Conservation (phyloP, 73 alveolate species). For the Symbiodinium pilosum region DNA sequence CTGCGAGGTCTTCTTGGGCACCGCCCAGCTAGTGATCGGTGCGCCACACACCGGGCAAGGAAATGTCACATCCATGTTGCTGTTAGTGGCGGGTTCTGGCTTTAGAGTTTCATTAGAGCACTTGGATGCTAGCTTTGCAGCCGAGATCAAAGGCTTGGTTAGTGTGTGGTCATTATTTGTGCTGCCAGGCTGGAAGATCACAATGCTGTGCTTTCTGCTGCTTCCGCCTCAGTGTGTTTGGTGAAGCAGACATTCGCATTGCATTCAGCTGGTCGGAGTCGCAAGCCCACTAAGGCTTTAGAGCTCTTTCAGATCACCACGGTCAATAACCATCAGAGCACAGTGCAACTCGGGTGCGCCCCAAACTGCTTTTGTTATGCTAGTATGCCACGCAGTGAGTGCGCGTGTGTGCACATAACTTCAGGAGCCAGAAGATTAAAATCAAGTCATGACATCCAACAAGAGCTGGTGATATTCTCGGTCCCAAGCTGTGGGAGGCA, state of each 20-base stretch:
- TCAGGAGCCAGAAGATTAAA: neutral
- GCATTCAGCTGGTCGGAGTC: too few species aligned
- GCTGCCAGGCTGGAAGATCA: constrained; percentile 41
- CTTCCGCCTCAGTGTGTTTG: neutral
- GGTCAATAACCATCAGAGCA: constrained; percentile 76
- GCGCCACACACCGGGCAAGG: neutral
- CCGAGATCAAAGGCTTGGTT: too few species aligned
- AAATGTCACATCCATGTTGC: too few species aligned
- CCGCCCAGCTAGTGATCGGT: constrained; percentile 27
- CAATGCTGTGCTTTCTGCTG: constrained; percentile 38
- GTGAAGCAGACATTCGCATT: too few species aligned
- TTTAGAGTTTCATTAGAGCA: too few species aligned
- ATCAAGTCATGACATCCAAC: too few species aligned
- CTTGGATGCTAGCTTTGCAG: too few species aligned
- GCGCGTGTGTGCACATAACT: neutral
- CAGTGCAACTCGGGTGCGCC: constrained; percentile 65
- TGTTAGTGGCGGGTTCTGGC: too few species aligned
- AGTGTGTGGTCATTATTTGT: too few species aligned
- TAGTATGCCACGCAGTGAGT: neutral
- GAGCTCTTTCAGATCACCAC: constrained; percentile 86
- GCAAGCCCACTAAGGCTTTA: too few species aligned
- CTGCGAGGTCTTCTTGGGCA: constrained; percentile 61
- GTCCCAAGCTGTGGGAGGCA: too few species aligned
- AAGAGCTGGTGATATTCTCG: too few species aligned
- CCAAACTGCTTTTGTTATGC: neutral